Base-by-base conservation (phyloP, 1,284 basidiomycete genomes). In the Leccinum pallidistipes region DNA sequence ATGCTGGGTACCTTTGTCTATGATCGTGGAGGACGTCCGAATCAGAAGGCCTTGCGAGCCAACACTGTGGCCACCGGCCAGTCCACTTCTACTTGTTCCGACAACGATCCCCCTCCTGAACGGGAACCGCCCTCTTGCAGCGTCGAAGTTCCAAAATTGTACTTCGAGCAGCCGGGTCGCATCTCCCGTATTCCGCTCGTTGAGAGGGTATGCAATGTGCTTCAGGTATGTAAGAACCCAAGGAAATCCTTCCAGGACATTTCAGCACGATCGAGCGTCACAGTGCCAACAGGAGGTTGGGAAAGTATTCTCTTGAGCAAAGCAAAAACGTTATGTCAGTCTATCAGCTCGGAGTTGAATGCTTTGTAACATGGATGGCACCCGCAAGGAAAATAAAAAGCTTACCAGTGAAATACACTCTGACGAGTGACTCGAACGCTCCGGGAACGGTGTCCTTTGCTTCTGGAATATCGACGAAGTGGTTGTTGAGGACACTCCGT, bases 21-120 rank as follows among this genome's bases (percentile, higher is more conserved):
- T 9, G n/a, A 31, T 11, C 12, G 16, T 31, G n/a, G 50, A 29
- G n/a, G 50, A 52, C 50, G 52, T 21, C 51, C n/a, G 29, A 29
- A n/a, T 18, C n/a, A 53, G n/a, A 12, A 14, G 24, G 53, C 60
- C 64, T 74, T 79, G 66, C 78, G 79, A 27, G 79, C 85, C 64
- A 91, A 76, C 31, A 92, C 72, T 63, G 92, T 66, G 11, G 87
- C 88, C 57, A 92, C 68, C 3, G 90, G 88, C 89, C 89, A 93
- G 67, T 89, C 90, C 3, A 92, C 80, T 36, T 81, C 80, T 2
- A 92, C 72, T 38, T 76, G 70, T 54, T 85, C 84, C 38, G 66
- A 69, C 16, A 78, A 24, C 21, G 47, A 76, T 0, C 32, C 76
- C 24, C 29, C 29, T 29, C 72, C 75, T 29, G 66, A 73, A 58